These are phyloP conservation scores for Musa beccarii DNA, from an alignment of 176 grass and related monocot species.

Conservation along the genomic window DNA sequence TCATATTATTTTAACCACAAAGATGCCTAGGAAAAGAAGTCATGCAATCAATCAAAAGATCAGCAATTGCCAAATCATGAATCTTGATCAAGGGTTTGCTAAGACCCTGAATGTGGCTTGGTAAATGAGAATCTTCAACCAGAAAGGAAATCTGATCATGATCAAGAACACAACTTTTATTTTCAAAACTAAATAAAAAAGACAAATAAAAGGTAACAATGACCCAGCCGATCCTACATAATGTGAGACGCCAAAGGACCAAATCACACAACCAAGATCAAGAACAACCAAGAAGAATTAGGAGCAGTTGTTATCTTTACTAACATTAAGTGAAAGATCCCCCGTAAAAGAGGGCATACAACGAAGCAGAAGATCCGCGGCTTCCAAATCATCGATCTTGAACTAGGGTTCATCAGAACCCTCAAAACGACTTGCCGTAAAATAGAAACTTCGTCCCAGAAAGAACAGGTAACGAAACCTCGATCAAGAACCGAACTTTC, in stretches of 20 bases:
- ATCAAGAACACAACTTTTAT: not conserved
- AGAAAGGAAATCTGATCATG: not conserved
- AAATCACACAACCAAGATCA: not conserved
- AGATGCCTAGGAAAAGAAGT: not conserved
- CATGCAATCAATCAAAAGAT: not conserved
- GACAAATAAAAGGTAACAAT: constrained; percentile 8
- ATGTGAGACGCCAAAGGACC: not conserved
- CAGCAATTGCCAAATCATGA: not conserved
- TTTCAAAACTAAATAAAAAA: not conserved
- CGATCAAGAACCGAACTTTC: not conserved
- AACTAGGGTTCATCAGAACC: not conserved
- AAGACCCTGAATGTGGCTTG: not conserved
- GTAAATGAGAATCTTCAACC: not conserved
- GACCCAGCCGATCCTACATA: not conserved
- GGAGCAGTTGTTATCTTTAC: not conserved
- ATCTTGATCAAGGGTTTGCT: not conserved
- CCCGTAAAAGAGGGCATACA: not conserved
- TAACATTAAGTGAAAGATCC: not conserved
- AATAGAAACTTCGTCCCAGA: not conserved
- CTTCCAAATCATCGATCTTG: not conserved
- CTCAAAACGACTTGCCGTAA: no score
- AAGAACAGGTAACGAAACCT: not conserved
- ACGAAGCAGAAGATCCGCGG: not conserved
- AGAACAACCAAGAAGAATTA: not conserved
- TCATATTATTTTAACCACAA: not conserved